Evolutionary conservation across 2,329 filamentous ascomycete species (phyloP).

Genomic region (Penicillium sp.): DNA sequence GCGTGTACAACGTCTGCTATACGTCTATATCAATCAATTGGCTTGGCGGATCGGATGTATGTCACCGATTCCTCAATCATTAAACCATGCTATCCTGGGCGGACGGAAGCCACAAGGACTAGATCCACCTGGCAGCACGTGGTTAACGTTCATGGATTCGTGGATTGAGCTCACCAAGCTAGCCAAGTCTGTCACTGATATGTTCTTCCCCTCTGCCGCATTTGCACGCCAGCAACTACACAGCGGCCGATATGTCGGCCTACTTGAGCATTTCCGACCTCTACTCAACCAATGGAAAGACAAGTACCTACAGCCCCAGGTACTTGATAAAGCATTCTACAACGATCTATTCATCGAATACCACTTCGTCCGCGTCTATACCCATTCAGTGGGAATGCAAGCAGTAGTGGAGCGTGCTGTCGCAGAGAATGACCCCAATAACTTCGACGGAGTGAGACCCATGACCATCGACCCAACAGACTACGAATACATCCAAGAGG

Average conservation of each 20-base stretch:
- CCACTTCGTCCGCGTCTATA: slow-evolving; percentile 47
- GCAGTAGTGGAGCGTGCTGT: slow-evolving; percentile 56
- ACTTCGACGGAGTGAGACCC: slow-evolving; percentile 38
- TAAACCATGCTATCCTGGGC: slow-evolving; percentile 34
- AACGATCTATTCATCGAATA: slow-evolving; percentile 56
- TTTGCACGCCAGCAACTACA: slow-evolving; percentile 38
- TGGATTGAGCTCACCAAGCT: slow-evolving; percentile 52
- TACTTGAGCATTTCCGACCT: slow-evolving; percentile 45
- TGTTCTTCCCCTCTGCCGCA: slow-evolving; percentile 48
- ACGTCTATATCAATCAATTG: slow-evolving; percentile 52
- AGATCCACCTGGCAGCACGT: slow-evolving; percentile 46
- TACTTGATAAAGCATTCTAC: slow-evolving; percentile 38
- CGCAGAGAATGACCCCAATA: slow-evolving; percentile 32
- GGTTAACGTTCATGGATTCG: slow-evolving; percentile 53
- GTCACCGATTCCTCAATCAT: slow-evolving; percentile 50
- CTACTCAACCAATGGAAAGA: slow-evolving; percentile 40
- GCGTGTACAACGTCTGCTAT: slow-evolving; percentile 41
- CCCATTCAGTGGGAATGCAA: slow-evolving; percentile 52
- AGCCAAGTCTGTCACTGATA: slow-evolving; percentile 53
- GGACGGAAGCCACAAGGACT: slow-evolving; percentile 34
- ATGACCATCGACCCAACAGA: slow-evolving; percentile 51
- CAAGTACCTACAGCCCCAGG: slow-evolving; percentile 34
- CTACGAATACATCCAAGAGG: slow-evolving; percentile 56
- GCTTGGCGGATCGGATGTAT: slow-evolving; percentile 53
- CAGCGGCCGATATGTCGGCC: slow-evolving; percentile 51